Conservation (phyloP, 306 rosid genomes). For the Inga laurina region DNA sequence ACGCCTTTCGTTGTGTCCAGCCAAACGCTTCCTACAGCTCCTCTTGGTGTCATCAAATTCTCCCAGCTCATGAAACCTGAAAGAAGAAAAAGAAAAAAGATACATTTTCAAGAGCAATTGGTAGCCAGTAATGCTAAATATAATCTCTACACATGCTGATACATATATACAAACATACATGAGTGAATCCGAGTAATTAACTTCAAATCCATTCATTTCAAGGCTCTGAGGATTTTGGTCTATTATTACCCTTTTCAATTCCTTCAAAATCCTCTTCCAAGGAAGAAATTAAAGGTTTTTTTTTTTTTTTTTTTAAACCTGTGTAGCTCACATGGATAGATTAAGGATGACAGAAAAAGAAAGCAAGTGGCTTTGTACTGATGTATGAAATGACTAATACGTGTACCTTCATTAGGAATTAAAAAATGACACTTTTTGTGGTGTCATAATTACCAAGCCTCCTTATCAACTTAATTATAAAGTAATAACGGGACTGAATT, state of each 20-base stretch:
- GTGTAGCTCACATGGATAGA: neutral
- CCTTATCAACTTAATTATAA: neutral
- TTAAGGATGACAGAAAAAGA: neutral
- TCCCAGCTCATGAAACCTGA: slow-evolving; percentile 72
- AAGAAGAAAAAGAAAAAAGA: neutral
- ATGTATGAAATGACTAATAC: neutral
- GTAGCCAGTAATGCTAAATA: neutral
- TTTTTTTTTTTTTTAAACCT: neutral
- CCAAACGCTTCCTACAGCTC: slow-evolving; percentile 92
- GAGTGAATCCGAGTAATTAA: neutral
- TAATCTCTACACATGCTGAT: neutral
- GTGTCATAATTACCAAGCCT: neutral
- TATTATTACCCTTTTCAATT: neutral
- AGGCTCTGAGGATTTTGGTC: neutral
- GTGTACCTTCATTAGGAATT: neutral
- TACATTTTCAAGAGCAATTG: neutral
- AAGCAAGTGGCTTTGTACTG: neutral
- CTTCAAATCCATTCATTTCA: neutral
- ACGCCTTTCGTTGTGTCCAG: slow-evolving; percentile 94
- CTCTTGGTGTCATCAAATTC: slow-evolving; percentile 86
- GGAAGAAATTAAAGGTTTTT: neutral
- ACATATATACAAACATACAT: neutral
- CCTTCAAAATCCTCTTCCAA: neutral
- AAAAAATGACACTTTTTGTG: neutral
- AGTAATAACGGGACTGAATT: neutral